phyloP scores from a whole-genome alignment of 495 filamentous ascomycete species.

The Neurospora cerealis region DNA sequence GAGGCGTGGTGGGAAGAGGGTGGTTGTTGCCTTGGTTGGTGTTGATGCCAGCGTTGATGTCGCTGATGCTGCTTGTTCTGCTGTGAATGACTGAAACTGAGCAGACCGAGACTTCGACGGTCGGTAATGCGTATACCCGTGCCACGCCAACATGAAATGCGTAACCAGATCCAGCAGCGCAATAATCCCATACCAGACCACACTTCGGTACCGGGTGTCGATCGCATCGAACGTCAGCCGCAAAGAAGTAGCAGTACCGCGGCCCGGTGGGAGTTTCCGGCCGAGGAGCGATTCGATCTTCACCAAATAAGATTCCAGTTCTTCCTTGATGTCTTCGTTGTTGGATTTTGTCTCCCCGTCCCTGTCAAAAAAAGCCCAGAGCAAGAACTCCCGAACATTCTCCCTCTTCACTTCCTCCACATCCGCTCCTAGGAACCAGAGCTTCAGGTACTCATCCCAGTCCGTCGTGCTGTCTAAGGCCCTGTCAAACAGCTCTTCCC shows the following conservation, averaged over 20 bases:
- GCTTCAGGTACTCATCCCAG: constrained; percentile 43
- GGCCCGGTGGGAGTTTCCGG: constrained; percentile 36
- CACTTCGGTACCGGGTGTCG: constrained; percentile 47
- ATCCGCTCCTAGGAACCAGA: constrained; percentile 56
- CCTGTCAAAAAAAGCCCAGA: constrained; percentile 53
- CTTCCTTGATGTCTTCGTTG: constrained; percentile 34
- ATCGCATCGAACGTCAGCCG: constrained; percentile 57
- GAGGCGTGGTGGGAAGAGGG: constrained; percentile 48
- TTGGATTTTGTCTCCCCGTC: constrained; percentile 19
- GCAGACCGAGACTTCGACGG: constrained; percentile 15
- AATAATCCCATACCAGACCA: constrained; percentile 51
- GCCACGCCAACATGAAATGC: constrained; percentile 28
- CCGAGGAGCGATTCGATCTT: constrained; percentile 40
- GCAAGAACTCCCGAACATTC: constrained; percentile 54
- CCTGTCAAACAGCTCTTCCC: constrained; percentile 40
- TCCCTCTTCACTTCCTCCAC: constrained; percentile 50
- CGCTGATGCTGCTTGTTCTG: neutral
- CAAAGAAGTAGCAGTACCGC: constrained; percentile 42
- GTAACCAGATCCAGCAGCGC: constrained; percentile 26
- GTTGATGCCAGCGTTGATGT: neutral
- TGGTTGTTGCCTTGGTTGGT: constrained; percentile 19
- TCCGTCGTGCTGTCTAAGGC: constrained; percentile 47
- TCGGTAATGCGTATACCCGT: constrained; percentile 39
- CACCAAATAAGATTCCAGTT: constrained; percentile 47
- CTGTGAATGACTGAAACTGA: neutral